Base-by-base conservation (phyloP, 768 basidiomycete genomes). In the Mycena galericulata region DNA sequence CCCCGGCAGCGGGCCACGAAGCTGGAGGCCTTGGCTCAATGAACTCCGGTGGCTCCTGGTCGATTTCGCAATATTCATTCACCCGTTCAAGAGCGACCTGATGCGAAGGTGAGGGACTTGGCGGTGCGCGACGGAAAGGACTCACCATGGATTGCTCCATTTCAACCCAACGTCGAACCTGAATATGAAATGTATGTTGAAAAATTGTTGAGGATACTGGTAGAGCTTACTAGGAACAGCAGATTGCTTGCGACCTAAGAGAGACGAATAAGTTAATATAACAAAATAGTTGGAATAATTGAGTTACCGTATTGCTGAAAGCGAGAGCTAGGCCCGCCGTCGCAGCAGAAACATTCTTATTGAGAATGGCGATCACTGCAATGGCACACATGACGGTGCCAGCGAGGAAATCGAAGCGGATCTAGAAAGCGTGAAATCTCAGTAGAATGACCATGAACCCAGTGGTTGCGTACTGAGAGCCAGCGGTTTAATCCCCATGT, bases 401-500 rank as follows among this genome's bases (percentile, higher is more conserved):
- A 6, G 93, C 93, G 24, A 96, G 82, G 34, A 95, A 75, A 73
- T 95, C 92, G 85, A 96, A 96, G 5, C 96, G 90, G 66, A 69
- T 69, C 67, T 69, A 36, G n/a, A 18, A 30, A 94, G 95, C n/a
- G n/a, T n/a, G n/a, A n/a, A n/a, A n/a, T n/a, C 14, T 56, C 17
- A 41, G 26, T 41, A 41, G 43, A 40, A n/a, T 24, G 15, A 3
- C 8, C 27, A 26, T 12, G 41, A 26, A n/a, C 8, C 15, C 5
- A 9, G 17, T 9, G 38, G 4, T 24, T n/a, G 4, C 96, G 89
- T 68, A 91, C 88, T 29, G 92, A 92, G 47, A 96, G 83, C 96
- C 96, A 98, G 43, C 95, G 90, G 76, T 95, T 96, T 14, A 96
- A 93, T 81, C 90, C 92, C 93, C 92, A 96, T 86, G 92, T 91